Percentiles rank a stretch among this genome's conserved stretches.
phyloP scores from a whole-genome alignment of 768 basidiomycete species.

The Suillus subaureus region DNA sequence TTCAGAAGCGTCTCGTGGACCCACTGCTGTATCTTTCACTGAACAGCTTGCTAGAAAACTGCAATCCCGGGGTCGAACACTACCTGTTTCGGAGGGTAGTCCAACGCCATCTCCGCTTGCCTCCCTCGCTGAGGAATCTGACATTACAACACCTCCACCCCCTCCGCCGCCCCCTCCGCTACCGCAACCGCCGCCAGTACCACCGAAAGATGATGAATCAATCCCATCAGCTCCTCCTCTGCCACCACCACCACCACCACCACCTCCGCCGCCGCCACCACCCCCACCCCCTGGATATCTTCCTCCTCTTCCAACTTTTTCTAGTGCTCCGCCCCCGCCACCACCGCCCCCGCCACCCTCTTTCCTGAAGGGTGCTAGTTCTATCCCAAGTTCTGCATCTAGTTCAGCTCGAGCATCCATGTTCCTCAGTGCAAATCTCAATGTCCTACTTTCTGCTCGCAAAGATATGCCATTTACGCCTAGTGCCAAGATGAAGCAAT shows the following conservation, averaged over 20 bases:
- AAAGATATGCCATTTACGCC: constrained; percentile 88
- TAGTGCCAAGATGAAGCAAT: constrained; percentile 92
- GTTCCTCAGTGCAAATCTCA: constrained; percentile 59
- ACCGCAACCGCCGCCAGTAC: constrained; percentile 24
- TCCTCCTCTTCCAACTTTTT: constrained; percentile 27
- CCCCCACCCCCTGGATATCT: constrained; percentile 37
- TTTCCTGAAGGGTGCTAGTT: constrained; percentile 30
- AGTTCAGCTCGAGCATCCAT: constrained; percentile 61
- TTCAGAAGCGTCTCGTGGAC: constrained; percentile 37
- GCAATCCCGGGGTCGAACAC: constrained; percentile 47
- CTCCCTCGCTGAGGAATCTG: constrained; percentile 43
- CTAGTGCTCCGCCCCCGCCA: constrained; percentile 28
- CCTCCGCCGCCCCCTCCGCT: constrained; percentile 20
- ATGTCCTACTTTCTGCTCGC: constrained; percentile 59
- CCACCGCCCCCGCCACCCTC: constrained; percentile 41
- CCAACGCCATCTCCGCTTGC: constrained; percentile 37
- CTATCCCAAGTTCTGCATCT: constrained; percentile 40
- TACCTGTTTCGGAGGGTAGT: constrained; percentile 41
- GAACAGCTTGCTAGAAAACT: constrained; percentile 67
- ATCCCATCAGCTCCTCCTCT: constrained; percentile 34
- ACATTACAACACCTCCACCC: constrained; percentile 26
- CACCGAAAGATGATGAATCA: constrained; percentile 19
- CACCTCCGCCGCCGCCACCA: constrained; percentile 38
- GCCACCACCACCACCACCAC: neutral
- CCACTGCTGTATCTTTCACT: constrained; percentile 51